Evolutionary conservation across 2,329 filamentous ascomycete species (phyloP), one percentile per base, ranked within the genome.

Genomic region (Myriosclerotinia curreyana): DNA sequence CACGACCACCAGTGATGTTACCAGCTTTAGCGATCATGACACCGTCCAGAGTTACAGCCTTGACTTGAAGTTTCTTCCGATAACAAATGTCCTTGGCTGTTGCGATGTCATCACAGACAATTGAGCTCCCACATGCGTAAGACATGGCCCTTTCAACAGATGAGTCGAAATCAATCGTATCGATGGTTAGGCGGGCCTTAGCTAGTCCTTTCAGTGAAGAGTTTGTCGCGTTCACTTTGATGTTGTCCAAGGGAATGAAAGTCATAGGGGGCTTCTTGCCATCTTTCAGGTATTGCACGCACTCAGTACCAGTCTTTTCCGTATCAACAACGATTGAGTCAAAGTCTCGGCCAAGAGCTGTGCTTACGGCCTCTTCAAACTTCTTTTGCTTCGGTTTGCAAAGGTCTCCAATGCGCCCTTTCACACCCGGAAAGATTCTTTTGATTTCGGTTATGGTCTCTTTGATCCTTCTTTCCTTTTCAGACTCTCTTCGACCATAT

Each of bases 331-430:
- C 87, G 51, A 99, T 89, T 0, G 93, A 91, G 75, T 99, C 94
- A 75, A 96, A 96, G 73, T 98, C 91, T 62, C 91, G 87, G 59
- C 95, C 95, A 5, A 99, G 84, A 8, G 96, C 92, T 28, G 92
- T 96, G 71, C 91, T 92, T 68, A 99, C 91, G 53, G 95, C 95
- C 70, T 95, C 91, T 68, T 95, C 91, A 73, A 88, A 99, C 76
- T 97, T 98, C 78, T 96, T 97, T 78, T 97, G 92, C 77, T 97
- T 98, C 1, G 95, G 94, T 69, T 91, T 93, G 79, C 95, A 97
- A 50, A 99, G 84, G 69, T 96, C 92, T 67, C 92, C 91, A 53
- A 98, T 86, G 53, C 94, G 88, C 25, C 95, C 95, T 69, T 91
- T 91, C 52, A 99, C 94, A 54, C 94, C 94, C 1, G 92, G 91